Base-by-base conservation (phyloP, 1,284 basidiomycete genomes). In the Sporisorium sorghi region DNA sequence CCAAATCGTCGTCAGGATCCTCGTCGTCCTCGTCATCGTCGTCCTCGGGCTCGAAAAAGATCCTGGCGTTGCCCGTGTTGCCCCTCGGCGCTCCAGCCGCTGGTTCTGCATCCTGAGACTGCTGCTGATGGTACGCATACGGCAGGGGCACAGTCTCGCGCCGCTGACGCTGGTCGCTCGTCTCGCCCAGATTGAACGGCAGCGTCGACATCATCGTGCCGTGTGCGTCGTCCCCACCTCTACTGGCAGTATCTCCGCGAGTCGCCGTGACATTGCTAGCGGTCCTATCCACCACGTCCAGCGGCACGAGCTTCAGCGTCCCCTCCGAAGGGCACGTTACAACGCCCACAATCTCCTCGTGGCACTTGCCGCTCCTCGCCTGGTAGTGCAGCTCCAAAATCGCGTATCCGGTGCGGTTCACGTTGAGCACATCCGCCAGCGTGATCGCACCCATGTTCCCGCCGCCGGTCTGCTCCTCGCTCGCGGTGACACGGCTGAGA, bases 11-110 rank as follows among this genome's bases (percentile, higher is more conserved):
- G 42, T 82, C 80, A 5, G 80, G 80, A 63, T 82, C 80, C 43
- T 82, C 80, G 40, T 82, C 80, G 39, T 82, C 80, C 52, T 82
- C 80, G 55, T 82, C 80, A 37, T 82, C 80, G 28, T 78, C 80
- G 15, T 72, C 64, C 47, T 82, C 80, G 5, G 80, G 78, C 53
- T 82, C 79, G 50, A 82, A 82, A 26, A 82, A 77, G 66, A 82
- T 82, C 32, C 71, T 73, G 7, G 76, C 76, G 30, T 80, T 73
- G 21, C 79, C 76, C 1, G 78, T 79, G 10, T 52, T 66, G 19
- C 79, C 80, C 12, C 76, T 58, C 48, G 66, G 46, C 17, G 50
- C 14, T 19, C 12, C 43, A 17, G 43, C 14, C 3, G 21, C 30
- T 30, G n/a, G n/a, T 5, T 19, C 57, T 21, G 52, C 62, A 19